These are phyloP conservation scores for Trichosporon asahii DNA, from an alignment of 1,284 basidiomycete species.

Conservation along the genomic window DNA sequence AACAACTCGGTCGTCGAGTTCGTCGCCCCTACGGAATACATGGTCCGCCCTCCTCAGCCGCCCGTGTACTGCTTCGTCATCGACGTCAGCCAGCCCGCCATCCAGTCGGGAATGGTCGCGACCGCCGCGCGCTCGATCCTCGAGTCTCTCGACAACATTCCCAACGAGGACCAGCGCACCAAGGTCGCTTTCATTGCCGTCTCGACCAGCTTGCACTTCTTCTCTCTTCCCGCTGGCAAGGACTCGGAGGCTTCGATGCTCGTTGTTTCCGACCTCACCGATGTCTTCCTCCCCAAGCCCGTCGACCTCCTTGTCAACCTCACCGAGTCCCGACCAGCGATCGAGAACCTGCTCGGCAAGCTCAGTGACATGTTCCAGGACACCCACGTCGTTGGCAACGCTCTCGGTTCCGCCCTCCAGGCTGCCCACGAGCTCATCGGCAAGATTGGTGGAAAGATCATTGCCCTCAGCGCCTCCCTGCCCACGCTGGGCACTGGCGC, in stretches of 20 bases:
- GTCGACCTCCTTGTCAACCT: slow-evolving; percentile 93
- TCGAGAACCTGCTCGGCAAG: slow-evolving; percentile 77
- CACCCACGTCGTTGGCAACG: slow-evolving; percentile 83
- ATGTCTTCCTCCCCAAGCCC: slow-evolving; percentile 96
- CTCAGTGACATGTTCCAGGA: slow-evolving; percentile 97
- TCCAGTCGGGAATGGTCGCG: slow-evolving; percentile 95
- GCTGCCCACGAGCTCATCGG: slow-evolving; percentile 93
- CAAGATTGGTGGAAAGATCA: slow-evolving; percentile 91
- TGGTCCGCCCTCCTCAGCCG: slow-evolving; percentile 95
- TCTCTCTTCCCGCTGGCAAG: slow-evolving; percentile 76
- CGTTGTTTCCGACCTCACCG: slow-evolving; percentile 93
- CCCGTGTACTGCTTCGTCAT: slow-evolving; percentile 96
- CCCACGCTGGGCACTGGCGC: slow-evolving; percentile 87
- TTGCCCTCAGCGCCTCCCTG: slow-evolving; percentile 81
- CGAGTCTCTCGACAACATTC: slow-evolving; percentile 90
- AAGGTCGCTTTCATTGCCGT: slow-evolving; percentile 92
- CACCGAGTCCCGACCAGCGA: slow-evolving; percentile 72
- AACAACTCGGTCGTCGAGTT: slow-evolving; percentile 93
- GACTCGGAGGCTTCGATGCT: slow-evolving; percentile 85
- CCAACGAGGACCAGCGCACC: slow-evolving; percentile 88
- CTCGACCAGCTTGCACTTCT: slow-evolving; percentile 93
- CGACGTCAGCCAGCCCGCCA: slow-evolving; percentile 88
- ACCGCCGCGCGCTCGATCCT: slow-evolving; percentile 93
- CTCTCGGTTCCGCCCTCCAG: slow-evolving; percentile 91
- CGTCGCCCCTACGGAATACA: slow-evolving; percentile 97